These are phyloP conservation scores for Tuber aestivum DNA, from an alignment of 495 filamentous ascomycete genomes.

Conservation along the genomic window DNA sequence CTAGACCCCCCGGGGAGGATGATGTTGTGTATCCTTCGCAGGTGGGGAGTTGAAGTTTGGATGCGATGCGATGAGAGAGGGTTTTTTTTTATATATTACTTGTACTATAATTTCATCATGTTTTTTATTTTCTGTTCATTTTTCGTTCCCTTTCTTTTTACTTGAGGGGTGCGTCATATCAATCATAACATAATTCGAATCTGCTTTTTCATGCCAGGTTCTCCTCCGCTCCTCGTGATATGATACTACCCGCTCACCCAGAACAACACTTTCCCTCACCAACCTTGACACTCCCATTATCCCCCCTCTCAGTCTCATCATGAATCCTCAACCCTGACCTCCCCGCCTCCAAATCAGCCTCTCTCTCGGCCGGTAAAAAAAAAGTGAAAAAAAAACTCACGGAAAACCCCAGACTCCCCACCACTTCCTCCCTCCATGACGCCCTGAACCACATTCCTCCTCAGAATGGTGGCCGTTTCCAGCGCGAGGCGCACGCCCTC, in stretches of 20 bases:
- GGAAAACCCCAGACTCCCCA: constrained; percentile 50
- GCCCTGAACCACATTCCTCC: constrained; percentile 85
- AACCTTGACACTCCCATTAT: constrained; percentile 79
- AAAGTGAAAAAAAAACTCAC: constrained; percentile 56
- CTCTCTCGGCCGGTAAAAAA: neutral
- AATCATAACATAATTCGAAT: neutral
- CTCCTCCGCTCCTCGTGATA: neutral
- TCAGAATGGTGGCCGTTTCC: constrained; percentile 72
- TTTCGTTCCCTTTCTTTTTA: neutral
- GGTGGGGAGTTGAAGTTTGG: constrained; percentile 15
- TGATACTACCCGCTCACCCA: neutral
- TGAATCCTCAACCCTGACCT: constrained; percentile 85
- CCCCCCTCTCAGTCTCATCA: constrained; percentile 79
- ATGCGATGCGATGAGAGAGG: neutral
- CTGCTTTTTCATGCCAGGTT: neutral
- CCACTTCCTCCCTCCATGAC: constrained; percentile 39
- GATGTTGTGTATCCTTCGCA: constrained; percentile 51
- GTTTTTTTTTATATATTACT: too few species aligned
- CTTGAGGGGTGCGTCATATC: neutral
- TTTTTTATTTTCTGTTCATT: constrained; percentile 17
- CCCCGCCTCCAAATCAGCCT: constrained; percentile 2
- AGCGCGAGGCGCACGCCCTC: constrained; percentile 60
- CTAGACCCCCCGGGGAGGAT: constrained; percentile 74
- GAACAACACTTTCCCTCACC: constrained; percentile 20
- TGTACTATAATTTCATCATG: constrained; percentile 11